These are phyloP conservation scores for Nakazawaea peltata DNA, from an alignment of 805 yeast species.

Conservation along the genomic window DNA sequence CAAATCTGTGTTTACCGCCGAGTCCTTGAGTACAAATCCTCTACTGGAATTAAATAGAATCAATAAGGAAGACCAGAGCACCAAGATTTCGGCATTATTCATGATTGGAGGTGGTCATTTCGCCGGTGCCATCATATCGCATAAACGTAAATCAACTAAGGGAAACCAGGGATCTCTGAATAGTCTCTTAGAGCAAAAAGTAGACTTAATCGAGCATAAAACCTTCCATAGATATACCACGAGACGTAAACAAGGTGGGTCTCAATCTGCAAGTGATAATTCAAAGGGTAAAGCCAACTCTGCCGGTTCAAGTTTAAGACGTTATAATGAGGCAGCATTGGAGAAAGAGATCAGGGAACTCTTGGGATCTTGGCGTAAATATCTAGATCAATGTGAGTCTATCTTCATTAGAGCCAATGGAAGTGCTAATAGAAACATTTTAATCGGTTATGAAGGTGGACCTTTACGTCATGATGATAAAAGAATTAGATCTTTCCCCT, in stretches of 20 bases:
- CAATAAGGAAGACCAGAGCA: conserved; percentile 16
- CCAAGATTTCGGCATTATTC: conserved; percentile 61
- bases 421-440: conserved; percentile 48
- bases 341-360: conserved; percentile 70
- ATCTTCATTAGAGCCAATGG: conserved; percentile 83
- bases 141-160: conserved; percentile 44
- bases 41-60: conserved; percentile 34
- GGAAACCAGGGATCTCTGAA: conserved; percentile 44
- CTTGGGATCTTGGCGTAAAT: conserved; percentile 54
- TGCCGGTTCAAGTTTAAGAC: conserved; percentile 85
- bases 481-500: conserved; percentile 69
- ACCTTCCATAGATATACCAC: conserved; percentile 94
- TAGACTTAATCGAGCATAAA: conserved; percentile 61
- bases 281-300: conserved; percentile 93
- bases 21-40: conserved; percentile 37
- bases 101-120: conserved; percentile 99
- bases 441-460: conserved; percentile 61
- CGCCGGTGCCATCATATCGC: conserved; percentile 89
- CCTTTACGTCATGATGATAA: conserved; percentile 44
- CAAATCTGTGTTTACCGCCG: conserved; percentile 47
- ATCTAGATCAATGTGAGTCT: conserved; percentile 52
- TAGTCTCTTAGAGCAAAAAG: conserved; percentile 53
- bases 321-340: conserved; percentile 84
- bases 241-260: conserved; percentile 95
- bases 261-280: conserved; percentile 88